Percentiles rank a stretch among this genome's conserved stretches.
Conservation (phyloP, 2,329 filamentous ascomycete species). For the Epichloe sibirici region DNA sequence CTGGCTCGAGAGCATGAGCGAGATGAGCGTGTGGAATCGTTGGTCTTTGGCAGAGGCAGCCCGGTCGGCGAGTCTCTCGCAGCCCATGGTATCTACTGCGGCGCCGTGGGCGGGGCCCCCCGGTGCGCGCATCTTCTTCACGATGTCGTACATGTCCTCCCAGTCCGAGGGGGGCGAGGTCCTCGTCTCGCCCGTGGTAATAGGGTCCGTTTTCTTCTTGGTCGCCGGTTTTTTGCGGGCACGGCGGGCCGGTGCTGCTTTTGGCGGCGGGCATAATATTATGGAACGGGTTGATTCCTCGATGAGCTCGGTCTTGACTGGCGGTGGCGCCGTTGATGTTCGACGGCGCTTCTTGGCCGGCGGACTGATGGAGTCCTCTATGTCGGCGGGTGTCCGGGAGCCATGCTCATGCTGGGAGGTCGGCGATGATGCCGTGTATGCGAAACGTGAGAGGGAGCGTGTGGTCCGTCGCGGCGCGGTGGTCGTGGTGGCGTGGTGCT, state of each 20-base stretch:
- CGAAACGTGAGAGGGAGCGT: constrained; percentile 37
- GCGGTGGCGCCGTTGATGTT: constrained; percentile 9
- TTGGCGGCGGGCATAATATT: constrained; percentile 12
- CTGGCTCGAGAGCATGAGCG: constrained; percentile 84
- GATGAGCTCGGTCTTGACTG: constrained; percentile 27
- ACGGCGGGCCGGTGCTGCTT: constrained; percentile 14
- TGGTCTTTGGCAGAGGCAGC: constrained; percentile 40
- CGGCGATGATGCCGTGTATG: constrained; percentile 19
- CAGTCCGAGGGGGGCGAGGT: constrained; percentile 64
- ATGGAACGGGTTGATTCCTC: constrained; percentile 16
- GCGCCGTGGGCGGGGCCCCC: constrained; percentile 55
- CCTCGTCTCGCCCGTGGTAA: constrained; percentile 24
- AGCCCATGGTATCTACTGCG: constrained; percentile 96
- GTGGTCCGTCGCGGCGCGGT: constrained; percentile 33
- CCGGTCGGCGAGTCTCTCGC: constrained; percentile 57
- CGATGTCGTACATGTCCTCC: constrained; percentile 67
- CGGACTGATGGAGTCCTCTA: constrained; percentile 41
- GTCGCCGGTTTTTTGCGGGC: constrained; percentile 38
- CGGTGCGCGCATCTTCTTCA: constrained; percentile 60
- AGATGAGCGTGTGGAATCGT: constrained; percentile 75
- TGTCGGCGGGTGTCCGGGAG: constrained; percentile 29
- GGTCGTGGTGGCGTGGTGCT: constrained; percentile 16
- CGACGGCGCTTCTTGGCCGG: constrained; percentile 20
- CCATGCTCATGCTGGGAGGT: constrained; percentile 9
- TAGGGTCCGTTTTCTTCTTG: constrained; percentile 26